Conservation (phyloP, 2,329 filamentous ascomycete species). For the Aspergillus ustus region DNA sequence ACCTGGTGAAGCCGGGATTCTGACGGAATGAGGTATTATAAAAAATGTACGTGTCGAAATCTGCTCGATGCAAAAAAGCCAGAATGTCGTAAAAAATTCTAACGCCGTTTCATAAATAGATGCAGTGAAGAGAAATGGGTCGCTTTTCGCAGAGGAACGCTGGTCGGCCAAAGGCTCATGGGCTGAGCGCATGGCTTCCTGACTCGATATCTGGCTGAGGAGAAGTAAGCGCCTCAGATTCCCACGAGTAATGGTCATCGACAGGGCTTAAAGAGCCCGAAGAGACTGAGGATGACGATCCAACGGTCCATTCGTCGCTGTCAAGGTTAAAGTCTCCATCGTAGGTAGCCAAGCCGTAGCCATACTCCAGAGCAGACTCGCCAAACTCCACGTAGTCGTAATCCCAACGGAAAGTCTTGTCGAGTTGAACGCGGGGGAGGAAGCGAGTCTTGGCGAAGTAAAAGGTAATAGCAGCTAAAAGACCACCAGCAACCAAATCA, state of each 20-base stretch:
- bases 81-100: constrained; percentile 43
- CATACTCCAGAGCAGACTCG: constrained; percentile 59
- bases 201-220: constrained; percentile 45
- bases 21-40: constrained; percentile 36
- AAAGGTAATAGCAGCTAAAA: constrained; percentile 77
- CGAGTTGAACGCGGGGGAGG: constrained; percentile 78
- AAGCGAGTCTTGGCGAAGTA: constrained; percentile 81
- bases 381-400: constrained; percentile 92
- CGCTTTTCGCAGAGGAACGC: constrained; percentile 29
- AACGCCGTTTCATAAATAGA: constrained; percentile 42
- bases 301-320: constrained; percentile 88
- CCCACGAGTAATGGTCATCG: constrained; percentile 60
- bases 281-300: constrained; percentile 77
- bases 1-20: constrained; percentile 22
- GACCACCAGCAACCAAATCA: constrained; percentile 83
- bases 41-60: constrained; percentile 45
- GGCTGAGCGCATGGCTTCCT: constrained; percentile 37
- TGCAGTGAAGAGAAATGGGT: constrained; percentile 26
- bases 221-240: constrained; percentile 44
- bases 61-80: constrained; percentile 44
- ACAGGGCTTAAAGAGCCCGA: constrained; percentile 66
- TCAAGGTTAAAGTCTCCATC: constrained; percentile 64
- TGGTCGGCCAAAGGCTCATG: constrained; percentile 18
- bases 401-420: constrained; percentile 90
- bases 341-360: constrained; percentile 61